phyloP scores from a whole-genome alignment of 441 rosid genomes.

The Populus trichocarpa region DNA sequence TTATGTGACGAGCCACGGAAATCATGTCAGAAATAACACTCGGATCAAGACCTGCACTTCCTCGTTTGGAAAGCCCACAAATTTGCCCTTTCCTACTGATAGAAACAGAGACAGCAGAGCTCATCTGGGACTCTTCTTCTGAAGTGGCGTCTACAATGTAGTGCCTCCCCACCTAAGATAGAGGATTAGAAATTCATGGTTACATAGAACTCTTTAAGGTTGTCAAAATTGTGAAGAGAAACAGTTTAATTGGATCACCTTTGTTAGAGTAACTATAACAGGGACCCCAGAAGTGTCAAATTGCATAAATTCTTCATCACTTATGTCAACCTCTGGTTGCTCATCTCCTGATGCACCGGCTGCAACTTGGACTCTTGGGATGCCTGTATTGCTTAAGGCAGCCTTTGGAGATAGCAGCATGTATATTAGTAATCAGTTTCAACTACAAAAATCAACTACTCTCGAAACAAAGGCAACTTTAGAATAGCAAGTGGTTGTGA shows the following conservation, averaged over 20 bases:
- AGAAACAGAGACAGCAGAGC: constrained; percentile 78
- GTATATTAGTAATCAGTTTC: neutral
- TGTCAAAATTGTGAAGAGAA: neutral
- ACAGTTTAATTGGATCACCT: constrained; percentile 35
- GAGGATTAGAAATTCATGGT: neutral
- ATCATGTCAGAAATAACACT: constrained; percentile 79
- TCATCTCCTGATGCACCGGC: constrained; percentile 52
- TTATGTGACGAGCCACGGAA: constrained; percentile 65
- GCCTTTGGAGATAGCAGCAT: constrained; percentile 43
- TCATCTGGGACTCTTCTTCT: constrained; percentile 94
- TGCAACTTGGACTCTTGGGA: constrained; percentile 67
- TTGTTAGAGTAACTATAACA: constrained; percentile 68
- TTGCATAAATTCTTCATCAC: constrained; percentile 86
- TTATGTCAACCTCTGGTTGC: constrained; percentile 81
- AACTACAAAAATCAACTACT: neutral
- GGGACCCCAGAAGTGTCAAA: constrained; percentile 70
- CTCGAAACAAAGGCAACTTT: neutral
- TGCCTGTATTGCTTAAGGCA: constrained; percentile 83
- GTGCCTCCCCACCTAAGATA: constrained; percentile 60
- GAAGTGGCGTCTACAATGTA: constrained; percentile 80
- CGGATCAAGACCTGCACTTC: constrained; percentile 79
- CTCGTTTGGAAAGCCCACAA: constrained; percentile 73
- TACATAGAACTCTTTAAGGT: neutral
- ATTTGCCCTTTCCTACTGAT: constrained; percentile 61
- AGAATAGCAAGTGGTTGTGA: neutral